Percentiles rank a stretch among this genome's conserved stretches.
Evolutionary conservation across 495 filamentous ascomycete species (phyloP).

Genomic region (Xylaria palmicola): DNA sequence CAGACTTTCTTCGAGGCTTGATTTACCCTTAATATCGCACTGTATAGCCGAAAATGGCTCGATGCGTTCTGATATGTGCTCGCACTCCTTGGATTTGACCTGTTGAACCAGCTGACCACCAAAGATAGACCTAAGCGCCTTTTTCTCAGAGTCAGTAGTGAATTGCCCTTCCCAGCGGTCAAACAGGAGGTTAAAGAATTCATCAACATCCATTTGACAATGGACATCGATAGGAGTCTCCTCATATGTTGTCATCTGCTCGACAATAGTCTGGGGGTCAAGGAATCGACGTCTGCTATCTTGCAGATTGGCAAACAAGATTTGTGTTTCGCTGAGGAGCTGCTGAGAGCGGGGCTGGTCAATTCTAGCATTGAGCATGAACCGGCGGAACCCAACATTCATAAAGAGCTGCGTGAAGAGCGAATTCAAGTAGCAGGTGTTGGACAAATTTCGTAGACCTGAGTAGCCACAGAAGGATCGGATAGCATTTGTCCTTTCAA

Average conservation of each 20-base stretch:
- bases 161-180: slow-evolving; percentile 90
- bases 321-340: slow-evolving; percentile 74
- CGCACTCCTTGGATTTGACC: slow-evolving; percentile 90
- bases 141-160: slow-evolving; percentile 62
- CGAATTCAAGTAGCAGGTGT: slow-evolving; percentile 97
- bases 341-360: slow-evolving; percentile 57
- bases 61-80: slow-evolving; percentile 85
- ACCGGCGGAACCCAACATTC: slow-evolving; percentile 84
- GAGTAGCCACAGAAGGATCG: slow-evolving; percentile 75
- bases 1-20: slow-evolving; percentile 77
- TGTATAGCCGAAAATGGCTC: slow-evolving; percentile 96
- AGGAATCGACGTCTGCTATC: slow-evolving; percentile 68
- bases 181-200: slow-evolving; percentile 93
- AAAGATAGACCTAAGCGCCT: slow-evolving; percentile 78
- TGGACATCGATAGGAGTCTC: slow-evolving; percentile 81
- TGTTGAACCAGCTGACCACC: slow-evolving; percentile 92
- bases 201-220: slow-evolving; percentile 96
- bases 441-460: slow-evolving; percentile 84
- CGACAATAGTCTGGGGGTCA: slow-evolving; percentile 71
- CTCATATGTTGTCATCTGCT: slow-evolving; percentile 77
- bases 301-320: slow-evolving; percentile 84
- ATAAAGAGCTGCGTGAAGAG: slow-evolving; percentile 95
- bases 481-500: slow-evolving; percentile 67
- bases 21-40: slow-evolving; percentile 95
- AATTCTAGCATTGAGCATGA: slow-evolving; percentile 66